Conservation (phyloP, 1,284 basidiomycete species). For the Lignosus rhinocerotis region DNA sequence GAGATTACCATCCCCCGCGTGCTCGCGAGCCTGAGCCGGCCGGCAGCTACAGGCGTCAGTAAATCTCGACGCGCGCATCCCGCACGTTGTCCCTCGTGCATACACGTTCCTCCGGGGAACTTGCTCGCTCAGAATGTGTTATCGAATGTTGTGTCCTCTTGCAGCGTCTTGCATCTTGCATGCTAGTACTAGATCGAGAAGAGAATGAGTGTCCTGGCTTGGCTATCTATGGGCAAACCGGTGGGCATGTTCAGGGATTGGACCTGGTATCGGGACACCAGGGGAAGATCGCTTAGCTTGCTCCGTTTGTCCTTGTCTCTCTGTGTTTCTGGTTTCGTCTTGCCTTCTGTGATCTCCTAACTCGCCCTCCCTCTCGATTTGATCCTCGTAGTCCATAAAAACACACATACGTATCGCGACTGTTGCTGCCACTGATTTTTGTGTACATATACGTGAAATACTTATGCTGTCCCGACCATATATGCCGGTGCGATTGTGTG, state of each 20-base stretch:
- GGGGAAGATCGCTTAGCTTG: neutral
- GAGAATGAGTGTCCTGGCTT: neutral
- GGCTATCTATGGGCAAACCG: neutral
- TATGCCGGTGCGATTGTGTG: neutral
- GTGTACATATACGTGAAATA: neutral
- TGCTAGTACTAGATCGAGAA: neutral
- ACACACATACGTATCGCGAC: neutral
- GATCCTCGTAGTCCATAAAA: neutral
- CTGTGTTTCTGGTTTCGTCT: neutral
- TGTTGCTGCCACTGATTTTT: neutral
- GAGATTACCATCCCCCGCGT: constrained; percentile 63
- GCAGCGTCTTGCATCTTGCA: neutral
- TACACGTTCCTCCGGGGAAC: neutral
- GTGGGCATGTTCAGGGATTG: neutral
- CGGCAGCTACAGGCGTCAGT: constrained; percentile 41
- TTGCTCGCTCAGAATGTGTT: neutral
- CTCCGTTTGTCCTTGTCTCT: neutral
- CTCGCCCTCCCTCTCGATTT: neutral
- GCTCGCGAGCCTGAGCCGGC: constrained; percentile 47
- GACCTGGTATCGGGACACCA: neutral
- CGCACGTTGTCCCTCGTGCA: neutral
- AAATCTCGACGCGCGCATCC: constrained; percentile 8
- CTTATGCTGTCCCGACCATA: neutral
- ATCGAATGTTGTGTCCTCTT: neutral
- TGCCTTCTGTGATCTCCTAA: neutral